Base-by-base conservation (phyloP, 2,329 filamentous ascomycete species). In the Colletotrichum nymphaeae region DNA sequence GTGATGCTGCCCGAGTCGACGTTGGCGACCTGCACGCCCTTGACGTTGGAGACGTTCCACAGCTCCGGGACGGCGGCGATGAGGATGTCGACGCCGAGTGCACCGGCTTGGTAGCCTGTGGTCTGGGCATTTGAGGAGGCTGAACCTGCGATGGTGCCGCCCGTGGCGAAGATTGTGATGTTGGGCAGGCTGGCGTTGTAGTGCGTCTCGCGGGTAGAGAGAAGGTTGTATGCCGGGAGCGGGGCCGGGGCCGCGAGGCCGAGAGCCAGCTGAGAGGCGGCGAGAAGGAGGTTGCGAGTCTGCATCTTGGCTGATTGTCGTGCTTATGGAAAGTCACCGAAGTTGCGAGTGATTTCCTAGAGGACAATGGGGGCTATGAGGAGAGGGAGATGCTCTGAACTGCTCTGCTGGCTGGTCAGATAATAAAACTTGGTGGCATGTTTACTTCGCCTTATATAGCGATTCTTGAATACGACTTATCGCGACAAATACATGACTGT, bases 121-220 rank as follows among this genome's bases (percentile, higher is more conserved):
- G 85, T 86, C 74, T 88, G 85, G 22, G 84, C 85, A 28, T 84
- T 84, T 49, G 83, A 85, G n/a, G 78, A 79, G 1, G 85, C 86
- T 72, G 85, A 84, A 2, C 88, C 88, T 16, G 89, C 89, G 60
- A 91, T 91, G 11, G 89, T 92, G 46, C 89, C 90, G 19, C 89
- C 89, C 6, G 87, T 89, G 6, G 86, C 86, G 75, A 88, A 89
- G 74, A 90, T 88, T 72, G 88, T 90, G 64, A 91, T 81, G 76
- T 89, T 90, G 11, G 88, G 88, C 0, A 89, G 83, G 42, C 81
- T 84, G n/a, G 81, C 80, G 70, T 87, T 86, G 74, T 67, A 78
- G 46, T 63, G 68, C 30, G 72, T 68, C 35, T 72, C 68, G 16
- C 72, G 57, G 3, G 63, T 63, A 4, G 69, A 72, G 42, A 68